Evolutionary conservation across 805 yeast genomes (phyloP).

Genomic region (Saccharomycopsis sp.): DNA sequence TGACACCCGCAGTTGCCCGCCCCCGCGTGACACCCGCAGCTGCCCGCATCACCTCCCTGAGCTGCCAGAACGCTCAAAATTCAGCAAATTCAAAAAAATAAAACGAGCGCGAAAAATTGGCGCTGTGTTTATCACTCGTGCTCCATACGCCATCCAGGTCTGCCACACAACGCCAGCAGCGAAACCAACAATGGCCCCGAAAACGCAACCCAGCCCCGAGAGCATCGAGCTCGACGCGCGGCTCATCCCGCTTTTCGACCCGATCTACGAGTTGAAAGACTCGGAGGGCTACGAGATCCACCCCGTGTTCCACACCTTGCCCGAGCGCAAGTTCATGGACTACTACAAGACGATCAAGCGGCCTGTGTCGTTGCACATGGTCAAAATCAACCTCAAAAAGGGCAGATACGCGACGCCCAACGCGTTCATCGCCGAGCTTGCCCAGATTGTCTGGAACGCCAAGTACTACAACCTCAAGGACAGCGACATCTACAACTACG

Average conservation of each 20-base stretch:
- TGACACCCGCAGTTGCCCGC: too few relatives aligned
- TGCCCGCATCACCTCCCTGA: too few relatives aligned
- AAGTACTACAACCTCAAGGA: conserved; percentile 70
- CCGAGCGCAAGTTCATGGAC: conserved; percentile 61
- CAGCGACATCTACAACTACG: conserved; percentile 63
- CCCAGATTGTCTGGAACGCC: conserved; percentile 88
- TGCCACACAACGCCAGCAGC: too few relatives aligned
- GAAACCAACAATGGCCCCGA: neutral
- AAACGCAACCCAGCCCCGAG: neutral
- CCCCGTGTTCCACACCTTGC: conserved; percentile 63
- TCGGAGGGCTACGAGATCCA: conserved; percentile 39
- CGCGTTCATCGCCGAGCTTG: conserved; percentile 68
- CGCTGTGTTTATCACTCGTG: too few relatives aligned
- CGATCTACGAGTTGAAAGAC: conserved; percentile 35
- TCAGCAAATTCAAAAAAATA: too few relatives aligned
- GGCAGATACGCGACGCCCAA: conserved; percentile 52
- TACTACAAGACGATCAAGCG: conserved; percentile 71
- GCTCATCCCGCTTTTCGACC: neutral
- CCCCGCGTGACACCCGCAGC: too few relatives aligned
- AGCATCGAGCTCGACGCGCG: neutral
- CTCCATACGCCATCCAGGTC: too few relatives aligned
- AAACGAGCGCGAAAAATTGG: too few relatives aligned
- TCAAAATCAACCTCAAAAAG: conserved; percentile 52
- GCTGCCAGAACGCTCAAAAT: too few relatives aligned
- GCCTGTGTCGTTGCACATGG: conserved; percentile 77